Evolutionary conservation across 345 rosid genomes (phyloP), one percentile per base, ranked within the genome.

Genomic region (Lenwebbia sp.): DNA sequence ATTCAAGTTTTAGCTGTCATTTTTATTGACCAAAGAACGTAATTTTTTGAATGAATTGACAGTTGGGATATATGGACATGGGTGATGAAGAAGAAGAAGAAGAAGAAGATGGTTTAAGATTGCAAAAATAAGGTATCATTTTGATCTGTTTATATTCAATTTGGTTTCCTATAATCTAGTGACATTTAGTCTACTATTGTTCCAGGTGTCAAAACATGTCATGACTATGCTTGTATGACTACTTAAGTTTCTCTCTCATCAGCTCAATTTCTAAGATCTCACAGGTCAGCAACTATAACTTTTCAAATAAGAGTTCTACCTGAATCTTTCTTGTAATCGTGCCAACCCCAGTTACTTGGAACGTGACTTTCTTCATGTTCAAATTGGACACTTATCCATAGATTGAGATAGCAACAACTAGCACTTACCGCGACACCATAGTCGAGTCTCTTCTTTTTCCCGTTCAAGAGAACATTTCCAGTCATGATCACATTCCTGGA

Each of bases 401-500:
- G 40, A 49, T 41, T 41, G 53, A 40, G 53, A 13, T 37, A 62
- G 50, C 74, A 60, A 76, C 23, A 49, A 53, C 47, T 33, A 49
- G 37, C 54, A 94, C 99, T 95, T 92, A 97, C 99, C 49, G 92
- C 90, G 54, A 84, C 92, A 83, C 97, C 96, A 76, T 88, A 84
- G 62, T 93, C 96, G 14, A 86, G 82, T 85, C 93, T 93, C 89
- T 89, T 91, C 92, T 93, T 96, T 90, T 96, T 94, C 83, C 99
- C 99, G 88, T 97, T 96, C 88, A 96, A 86, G 85, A 95, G 95
- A 82, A 97, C 94, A 89, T 89, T 91, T 84, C 99, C 99, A n/a
- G 98, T 95, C 99, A 95, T 97, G 60, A 96, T 87, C 88, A 94
- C 99, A 86, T 93, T 93, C 89, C 97, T 95, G 57, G 99, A 95